Evolutionary conservation across 2,329 filamentous ascomycete species (phyloP).

Genomic region (Cordyceps pruinosa): DNA sequence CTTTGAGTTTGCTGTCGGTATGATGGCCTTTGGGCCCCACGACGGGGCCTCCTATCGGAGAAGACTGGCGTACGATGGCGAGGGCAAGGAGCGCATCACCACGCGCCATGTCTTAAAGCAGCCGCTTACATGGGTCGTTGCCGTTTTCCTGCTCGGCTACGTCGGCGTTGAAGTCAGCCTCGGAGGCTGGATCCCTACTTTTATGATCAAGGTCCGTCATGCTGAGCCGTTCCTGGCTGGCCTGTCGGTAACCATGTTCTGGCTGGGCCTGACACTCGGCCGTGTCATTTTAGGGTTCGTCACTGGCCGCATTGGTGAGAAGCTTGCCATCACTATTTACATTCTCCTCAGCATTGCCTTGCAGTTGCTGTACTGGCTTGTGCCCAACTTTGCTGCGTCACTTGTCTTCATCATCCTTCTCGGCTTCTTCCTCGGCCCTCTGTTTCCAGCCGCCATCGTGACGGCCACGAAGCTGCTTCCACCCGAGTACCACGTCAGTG

Average conservation of each 20-base stretch:
- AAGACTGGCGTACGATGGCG: constrained; percentile 18
- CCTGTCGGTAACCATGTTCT: constrained; percentile 73
- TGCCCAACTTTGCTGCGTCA: constrained; percentile 68
- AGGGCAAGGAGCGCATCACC: constrained; percentile 36
- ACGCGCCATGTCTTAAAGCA: constrained; percentile 37
- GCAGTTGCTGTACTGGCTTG: constrained; percentile 73
- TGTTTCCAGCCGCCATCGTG: constrained; percentile 71
- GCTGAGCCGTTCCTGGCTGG: constrained; percentile 65
- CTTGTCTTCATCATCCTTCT: constrained; percentile 64
- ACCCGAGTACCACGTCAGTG: constrained; percentile 65
- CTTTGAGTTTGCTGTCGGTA: constrained; percentile 47
- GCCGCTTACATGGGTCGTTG: constrained; percentile 62
- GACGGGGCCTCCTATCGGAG: constrained; percentile 51
- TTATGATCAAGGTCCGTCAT: constrained; percentile 73
- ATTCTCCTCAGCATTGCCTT: constrained; percentile 55
- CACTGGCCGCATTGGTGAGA: constrained; percentile 68
- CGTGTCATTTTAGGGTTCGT: constrained; percentile 68
- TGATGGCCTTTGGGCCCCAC: constrained; percentile 56
- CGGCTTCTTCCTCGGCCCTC: constrained; percentile 72
- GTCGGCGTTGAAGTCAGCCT: constrained; percentile 71
- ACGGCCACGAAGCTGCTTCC: constrained; percentile 69
- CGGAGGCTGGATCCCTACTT: constrained; percentile 73
- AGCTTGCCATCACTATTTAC: constrained; percentile 56
- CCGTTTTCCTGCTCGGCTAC: constrained; percentile 70
- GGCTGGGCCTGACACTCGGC: constrained; percentile 73